phyloP scores from a whole-genome alignment of 2,329 filamentous ascomycete species.

The Pseudohalonectria lignicola region DNA sequence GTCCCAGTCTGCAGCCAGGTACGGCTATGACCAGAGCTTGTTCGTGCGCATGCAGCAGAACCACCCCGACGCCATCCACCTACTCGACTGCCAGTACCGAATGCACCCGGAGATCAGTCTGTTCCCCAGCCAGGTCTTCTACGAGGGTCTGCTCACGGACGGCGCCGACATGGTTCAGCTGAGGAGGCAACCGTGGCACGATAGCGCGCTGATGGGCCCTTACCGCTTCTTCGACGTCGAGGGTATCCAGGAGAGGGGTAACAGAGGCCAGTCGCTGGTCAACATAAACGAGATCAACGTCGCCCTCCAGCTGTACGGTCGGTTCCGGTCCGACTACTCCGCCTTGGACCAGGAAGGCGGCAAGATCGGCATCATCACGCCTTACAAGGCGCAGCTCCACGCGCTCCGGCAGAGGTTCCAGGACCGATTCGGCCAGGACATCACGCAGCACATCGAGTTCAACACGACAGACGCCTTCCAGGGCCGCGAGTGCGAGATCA shows the following conservation, averaged over 20 bases:
- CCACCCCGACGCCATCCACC: slow-evolving; percentile 74
- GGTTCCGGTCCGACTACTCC: slow-evolving; percentile 61
- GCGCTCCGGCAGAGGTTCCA: slow-evolving; percentile 69
- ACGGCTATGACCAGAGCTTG: slow-evolving; percentile 94
- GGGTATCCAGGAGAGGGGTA: slow-evolving; percentile 73
- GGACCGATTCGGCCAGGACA: slow-evolving; percentile 58
- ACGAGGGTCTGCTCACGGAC: slow-evolving; percentile 78
- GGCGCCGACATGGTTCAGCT: slow-evolving; percentile 71
- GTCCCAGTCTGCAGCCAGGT: slow-evolving; percentile 82
- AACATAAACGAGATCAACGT: slow-evolving; percentile 81
- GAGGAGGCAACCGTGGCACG: slow-evolving; percentile 76
- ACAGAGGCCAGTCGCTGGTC: slow-evolving; percentile 77
- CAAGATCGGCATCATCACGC: slow-evolving; percentile 95
- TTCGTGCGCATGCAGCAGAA: slow-evolving; percentile 98
- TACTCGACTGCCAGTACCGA: slow-evolving; percentile 96
- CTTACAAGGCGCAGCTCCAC: slow-evolving; percentile 86
- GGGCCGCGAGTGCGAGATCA: slow-evolving; percentile 91
- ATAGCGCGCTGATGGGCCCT: slow-evolving; percentile 68
- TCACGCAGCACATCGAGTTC: slow-evolving; percentile 80
- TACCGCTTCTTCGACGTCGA: slow-evolving; percentile 97
- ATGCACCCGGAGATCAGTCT: slow-evolving; percentile 96
- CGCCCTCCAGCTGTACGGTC: slow-evolving; percentile 73
- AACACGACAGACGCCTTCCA: slow-evolving; percentile 99
- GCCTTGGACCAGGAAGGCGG: slow-evolving; percentile 35
- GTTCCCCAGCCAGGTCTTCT: slow-evolving; percentile 88